A percentile compares a stretch with the other conserved stretches of the same genome.
phyloP scores from a whole-genome alignment of 2,329 filamentous ascomycete genomes.

The Rhynchosporium agropyri region DNA sequence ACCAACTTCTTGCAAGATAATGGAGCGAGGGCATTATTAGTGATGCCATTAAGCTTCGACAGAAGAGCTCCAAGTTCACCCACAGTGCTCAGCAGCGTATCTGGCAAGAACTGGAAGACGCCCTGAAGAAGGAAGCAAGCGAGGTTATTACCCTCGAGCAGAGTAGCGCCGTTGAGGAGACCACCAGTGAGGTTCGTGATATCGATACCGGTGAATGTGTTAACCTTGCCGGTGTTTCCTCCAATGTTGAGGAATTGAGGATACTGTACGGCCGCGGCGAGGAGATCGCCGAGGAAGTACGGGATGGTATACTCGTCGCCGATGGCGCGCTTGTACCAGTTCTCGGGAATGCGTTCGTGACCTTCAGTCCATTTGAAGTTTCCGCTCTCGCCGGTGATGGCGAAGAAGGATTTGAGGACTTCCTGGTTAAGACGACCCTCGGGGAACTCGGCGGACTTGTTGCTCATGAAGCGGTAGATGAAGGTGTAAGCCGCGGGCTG shows the following conservation, averaged over 20 bases:
- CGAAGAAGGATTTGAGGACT: conserved; percentile 41
- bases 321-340: conserved; percentile 37
- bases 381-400: conserved; percentile 35
- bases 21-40: neutral
- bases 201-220: conserved; percentile 54
- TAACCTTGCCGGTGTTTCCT: conserved; percentile 54
- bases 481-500: conserved; percentile 33
- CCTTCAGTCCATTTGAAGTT: conserved; percentile 24
- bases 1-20: conserved; percentile 15
- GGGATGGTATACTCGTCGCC: conserved; percentile 47
- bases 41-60: neutral
- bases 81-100: conserved; percentile 43
- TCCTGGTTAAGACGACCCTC: conserved; percentile 45
- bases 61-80: neutral
- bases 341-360: conserved; percentile 33
- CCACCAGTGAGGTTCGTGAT: conserved; percentile 49
- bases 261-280: conserved; percentile 45
- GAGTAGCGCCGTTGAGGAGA: conserved; percentile 47
- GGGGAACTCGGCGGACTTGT: conserved; percentile 33
- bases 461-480: conserved; percentile 34
- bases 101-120: conserved; percentile 46
- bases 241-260: conserved; percentile 52
- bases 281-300: conserved; percentile 45
- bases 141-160: conserved; percentile 53
- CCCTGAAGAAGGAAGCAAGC: conserved; percentile 49